Evolutionary conservation across 768 basidiomycete genomes (phyloP).

Genomic region (Mrakia gelida): DNA sequence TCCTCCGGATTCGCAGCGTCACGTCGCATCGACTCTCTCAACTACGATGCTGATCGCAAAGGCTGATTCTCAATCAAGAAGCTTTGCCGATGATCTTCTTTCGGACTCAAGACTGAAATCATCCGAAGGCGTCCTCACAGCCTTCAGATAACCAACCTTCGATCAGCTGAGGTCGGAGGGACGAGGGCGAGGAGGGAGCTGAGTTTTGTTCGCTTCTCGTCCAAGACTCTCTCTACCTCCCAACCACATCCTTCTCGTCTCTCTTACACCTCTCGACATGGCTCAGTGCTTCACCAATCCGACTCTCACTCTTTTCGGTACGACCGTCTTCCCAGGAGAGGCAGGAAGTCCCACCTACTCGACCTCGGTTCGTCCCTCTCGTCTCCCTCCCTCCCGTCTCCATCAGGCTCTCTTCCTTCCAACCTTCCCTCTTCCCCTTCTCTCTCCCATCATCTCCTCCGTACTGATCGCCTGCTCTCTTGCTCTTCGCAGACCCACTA

Average conservation of each 20-base stretch:
- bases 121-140: background rate
- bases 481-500: background rate
- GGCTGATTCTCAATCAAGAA: no score
- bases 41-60: no score
- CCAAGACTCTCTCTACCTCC: background rate
- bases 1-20: background rate
- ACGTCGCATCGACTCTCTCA: background rate
- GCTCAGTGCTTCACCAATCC: background rate
- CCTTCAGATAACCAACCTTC: background rate
- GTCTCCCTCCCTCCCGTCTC: background rate
- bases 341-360: background rate
- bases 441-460: background rate
- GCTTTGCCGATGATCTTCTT: background rate
- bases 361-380: constrained; percentile 1
- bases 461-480: background rate
- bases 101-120: background rate
- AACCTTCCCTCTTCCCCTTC: background rate
- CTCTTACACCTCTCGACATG: background rate
- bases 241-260: constrained; percentile 2
- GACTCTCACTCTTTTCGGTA: constrained; percentile 1
- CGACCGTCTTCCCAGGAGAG: background rate
- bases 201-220: background rate
- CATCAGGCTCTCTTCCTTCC: background rate
- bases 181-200: no score
- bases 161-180: background rate